phyloP scores from a whole-genome alignment of 2,329 filamentous ascomycete genomes.

The Colletotrichum cordylinicola region DNA sequence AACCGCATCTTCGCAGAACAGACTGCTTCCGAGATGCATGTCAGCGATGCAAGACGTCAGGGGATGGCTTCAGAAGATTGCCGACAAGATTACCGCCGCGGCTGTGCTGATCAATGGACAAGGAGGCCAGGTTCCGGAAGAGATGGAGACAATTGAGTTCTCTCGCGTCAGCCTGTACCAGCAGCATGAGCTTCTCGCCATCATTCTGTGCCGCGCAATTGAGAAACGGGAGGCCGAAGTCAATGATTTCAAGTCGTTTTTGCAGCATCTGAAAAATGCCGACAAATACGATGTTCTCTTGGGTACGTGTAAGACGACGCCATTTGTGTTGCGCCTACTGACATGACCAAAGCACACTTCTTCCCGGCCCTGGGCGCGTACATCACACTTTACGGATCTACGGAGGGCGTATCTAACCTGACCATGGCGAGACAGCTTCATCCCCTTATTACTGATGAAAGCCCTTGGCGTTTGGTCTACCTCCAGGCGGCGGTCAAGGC shows the following conservation, averaged over 20 bases:
- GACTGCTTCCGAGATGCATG: slow-evolving; percentile 77
- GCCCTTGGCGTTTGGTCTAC: slow-evolving; percentile 74
- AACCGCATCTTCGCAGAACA: slow-evolving; percentile 29
- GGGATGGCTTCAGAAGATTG: slow-evolving; percentile 75
- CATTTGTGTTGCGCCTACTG: not conserved
- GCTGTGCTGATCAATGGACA: slow-evolving; percentile 74
- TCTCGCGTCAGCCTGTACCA: slow-evolving; percentile 81
- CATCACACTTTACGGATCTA: slow-evolving; percentile 79
- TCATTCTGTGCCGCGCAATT: slow-evolving; percentile 81
- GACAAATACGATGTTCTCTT: slow-evolving; percentile 77
- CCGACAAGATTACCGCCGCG: slow-evolving; percentile 77
- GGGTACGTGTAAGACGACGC: slow-evolving; percentile 38
- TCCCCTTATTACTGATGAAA: slow-evolving; percentile 69
- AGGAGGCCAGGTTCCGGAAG: slow-evolving; percentile 58
- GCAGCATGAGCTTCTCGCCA: slow-evolving; percentile 87
- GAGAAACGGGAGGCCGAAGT: slow-evolving; percentile 74
- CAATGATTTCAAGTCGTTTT: slow-evolving; percentile 76
- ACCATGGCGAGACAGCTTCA: slow-evolving; percentile 75
- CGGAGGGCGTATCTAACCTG: slow-evolving; percentile 72
- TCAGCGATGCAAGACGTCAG: slow-evolving; percentile 78
- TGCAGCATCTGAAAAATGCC: slow-evolving; percentile 70
- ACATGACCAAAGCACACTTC: slow-evolving; percentile 69
- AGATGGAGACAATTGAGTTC: slow-evolving; percentile 79
- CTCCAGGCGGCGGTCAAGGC: slow-evolving; percentile 80
- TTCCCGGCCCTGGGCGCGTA: slow-evolving; percentile 80